These are phyloP conservation scores for Chrysopogon serrulatus DNA, from an alignment of 176 grass and related monocot species.

Conservation along the genomic window DNA sequence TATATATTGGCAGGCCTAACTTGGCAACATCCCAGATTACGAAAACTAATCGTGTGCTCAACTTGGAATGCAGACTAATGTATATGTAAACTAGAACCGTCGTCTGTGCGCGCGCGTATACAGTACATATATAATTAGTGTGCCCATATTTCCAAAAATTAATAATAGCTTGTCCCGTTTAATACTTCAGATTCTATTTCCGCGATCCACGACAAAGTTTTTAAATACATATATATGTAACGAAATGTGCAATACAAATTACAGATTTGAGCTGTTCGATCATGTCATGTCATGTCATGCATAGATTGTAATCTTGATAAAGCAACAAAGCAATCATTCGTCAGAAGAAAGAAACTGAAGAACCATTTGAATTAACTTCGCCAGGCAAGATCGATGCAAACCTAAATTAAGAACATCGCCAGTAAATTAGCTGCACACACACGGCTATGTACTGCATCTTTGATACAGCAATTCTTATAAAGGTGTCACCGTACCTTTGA, in stretches of 20 bases:
- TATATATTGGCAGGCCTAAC: constrained; percentile 1
- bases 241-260: background rate
- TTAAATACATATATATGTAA: background rate
- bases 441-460: background rate
- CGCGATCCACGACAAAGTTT: background rate
- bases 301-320: background rate
- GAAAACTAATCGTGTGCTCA: background rate
- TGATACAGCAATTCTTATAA: background rate
- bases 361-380: background rate
- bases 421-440: constrained; percentile 1
- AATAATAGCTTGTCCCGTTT: too few relatives aligned
- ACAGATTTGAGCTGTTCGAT: background rate
- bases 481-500: background rate
- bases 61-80: background rate
- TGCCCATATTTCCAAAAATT: too few relatives aligned
- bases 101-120: too few relatives aligned
- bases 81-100: too few relatives aligned
- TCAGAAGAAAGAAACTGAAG: background rate
- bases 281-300: background rate
- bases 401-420: background rate
- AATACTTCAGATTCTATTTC: background rate
- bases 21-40: background rate
- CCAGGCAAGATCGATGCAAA: background rate
- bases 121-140: too few relatives aligned
- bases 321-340: background rate